Conservation (phyloP, 495 filamentous ascomycete species). For the Neurospora tetrasperma region DNA sequence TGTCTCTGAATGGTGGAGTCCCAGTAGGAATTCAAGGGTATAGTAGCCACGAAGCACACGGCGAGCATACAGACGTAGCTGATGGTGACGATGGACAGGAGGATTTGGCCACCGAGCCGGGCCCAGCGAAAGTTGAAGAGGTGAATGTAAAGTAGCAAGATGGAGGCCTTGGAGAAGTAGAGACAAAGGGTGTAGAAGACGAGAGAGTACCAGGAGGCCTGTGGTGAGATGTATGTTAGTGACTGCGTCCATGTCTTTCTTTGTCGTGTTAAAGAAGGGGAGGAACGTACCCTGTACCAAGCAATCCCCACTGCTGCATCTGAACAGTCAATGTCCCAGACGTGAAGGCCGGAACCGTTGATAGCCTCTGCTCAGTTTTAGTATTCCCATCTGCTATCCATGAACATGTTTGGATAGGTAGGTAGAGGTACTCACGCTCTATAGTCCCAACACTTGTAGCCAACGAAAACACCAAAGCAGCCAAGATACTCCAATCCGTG, state of each 20-base stretch:
- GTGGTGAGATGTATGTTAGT: neutral
- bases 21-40: constrained; percentile 24
- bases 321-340: constrained; percentile 22
- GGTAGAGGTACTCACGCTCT: constrained; percentile 13
- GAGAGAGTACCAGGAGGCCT: constrained; percentile 23
- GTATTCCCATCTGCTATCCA: neutral
- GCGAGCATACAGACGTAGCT: constrained; percentile 17
- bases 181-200: constrained; percentile 21
- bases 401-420: neutral
- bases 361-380: constrained; percentile 12
- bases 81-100: constrained; percentile 17
- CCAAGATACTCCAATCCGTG: constrained; percentile 23
- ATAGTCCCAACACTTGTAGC: constrained; percentile 14
- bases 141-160: constrained; percentile 30
- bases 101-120: constrained; percentile 18
- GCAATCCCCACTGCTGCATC: constrained; percentile 7
- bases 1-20: constrained; percentile 14
- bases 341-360: constrained; percentile 17
- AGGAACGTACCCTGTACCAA: constrained; percentile 18
- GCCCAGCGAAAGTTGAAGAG: constrained; percentile 29
- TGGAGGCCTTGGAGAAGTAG: constrained; percentile 26
- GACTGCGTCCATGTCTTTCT: neutral
- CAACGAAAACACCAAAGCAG: constrained; percentile 18
- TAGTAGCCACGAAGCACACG: constrained; percentile 19
- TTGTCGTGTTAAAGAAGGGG: neutral